Percentiles rank a stretch among this genome's conserved stretches.
phyloP scores from a whole-genome alignment of 768 basidiomycete species.

The Termitomyces sp. region DNA sequence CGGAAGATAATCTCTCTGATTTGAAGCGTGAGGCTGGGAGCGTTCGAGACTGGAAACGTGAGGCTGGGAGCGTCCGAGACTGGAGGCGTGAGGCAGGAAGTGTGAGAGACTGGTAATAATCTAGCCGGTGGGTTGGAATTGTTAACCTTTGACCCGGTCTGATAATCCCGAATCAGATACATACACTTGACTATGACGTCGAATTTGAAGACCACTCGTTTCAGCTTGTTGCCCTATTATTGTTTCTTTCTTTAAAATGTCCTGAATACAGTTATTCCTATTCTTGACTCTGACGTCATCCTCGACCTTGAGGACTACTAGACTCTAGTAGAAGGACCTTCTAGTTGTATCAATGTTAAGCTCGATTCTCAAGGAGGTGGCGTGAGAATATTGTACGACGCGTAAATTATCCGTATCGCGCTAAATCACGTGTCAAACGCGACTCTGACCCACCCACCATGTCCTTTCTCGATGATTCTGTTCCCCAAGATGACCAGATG shows the following conservation, averaged over 20 bases:
- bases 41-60: slow-evolving; percentile 12
- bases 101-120: slow-evolving; percentile 11
- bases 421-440: neutral
- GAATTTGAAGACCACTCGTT: neutral
- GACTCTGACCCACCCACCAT: slow-evolving; percentile 18
- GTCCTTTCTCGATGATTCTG: slow-evolving; percentile 49
- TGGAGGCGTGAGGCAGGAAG: slow-evolving; percentile 10
- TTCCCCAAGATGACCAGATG: slow-evolving; percentile 64
- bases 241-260: neutral
- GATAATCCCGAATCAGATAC: neutral
- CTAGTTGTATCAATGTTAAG: neutral
- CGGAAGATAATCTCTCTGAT: neutral
- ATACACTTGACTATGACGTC: neutral
- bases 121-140: neutral
- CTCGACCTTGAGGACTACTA: neutral
- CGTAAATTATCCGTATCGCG: neutral
- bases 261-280: neutral
- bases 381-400: slow-evolving; percentile 11
- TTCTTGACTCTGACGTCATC: neutral
- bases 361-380: neutral
- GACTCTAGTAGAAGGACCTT: neutral
- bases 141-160: neutral
- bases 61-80: slow-evolving; percentile 7
- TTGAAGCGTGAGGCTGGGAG: slow-evolving; percentile 9
- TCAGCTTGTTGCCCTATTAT: neutral